Evolutionary conservation across 495 filamentous ascomycete genomes (phyloP).

Genomic region (Penicillium coffeae): DNA sequence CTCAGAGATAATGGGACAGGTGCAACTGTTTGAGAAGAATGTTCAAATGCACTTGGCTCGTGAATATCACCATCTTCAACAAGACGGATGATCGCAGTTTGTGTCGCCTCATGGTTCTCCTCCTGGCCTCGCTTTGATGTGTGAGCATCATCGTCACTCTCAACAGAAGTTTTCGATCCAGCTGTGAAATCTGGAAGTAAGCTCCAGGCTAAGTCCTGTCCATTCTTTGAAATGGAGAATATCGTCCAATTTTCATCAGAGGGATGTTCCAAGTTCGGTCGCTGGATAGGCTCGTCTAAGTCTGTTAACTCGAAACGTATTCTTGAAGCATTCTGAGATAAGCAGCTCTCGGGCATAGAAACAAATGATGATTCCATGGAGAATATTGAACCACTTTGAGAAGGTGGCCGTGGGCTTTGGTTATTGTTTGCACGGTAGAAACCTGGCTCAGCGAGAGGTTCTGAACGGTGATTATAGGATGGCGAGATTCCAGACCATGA

Average conservation of each 20-base stretch:
- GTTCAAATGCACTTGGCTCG: constrained; percentile 19
- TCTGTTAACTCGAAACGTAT: constrained; percentile 45
- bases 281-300: constrained; percentile 32
- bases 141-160: constrained; percentile 54
- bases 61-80: constrained; percentile 72
- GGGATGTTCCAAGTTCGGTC: constrained; percentile 34
- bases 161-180: constrained; percentile 10
- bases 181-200: constrained; percentile 47
- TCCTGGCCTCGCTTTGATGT: constrained; percentile 65
- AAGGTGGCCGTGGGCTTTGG: constrained; percentile 11
- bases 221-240: constrained; percentile 71
- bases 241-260: constrained; percentile 50
- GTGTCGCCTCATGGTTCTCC: constrained; percentile 78
- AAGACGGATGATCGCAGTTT: constrained; percentile 76
- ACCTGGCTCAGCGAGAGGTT: constrained; percentile 22
- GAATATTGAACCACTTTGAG: constrained; percentile 23
- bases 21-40: not conserved
- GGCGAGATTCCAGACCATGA: constrained; percentile 12
- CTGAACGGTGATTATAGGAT: constrained; percentile 8
- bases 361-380: constrained; percentile 21
- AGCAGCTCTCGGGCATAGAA: constrained; percentile 22
- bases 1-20: constrained; percentile 23
- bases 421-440: constrained; percentile 25
- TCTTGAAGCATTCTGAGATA: constrained; percentile 34
- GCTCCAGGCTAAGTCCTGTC: constrained; percentile 61